Conservation (phyloP, 495 filamentous ascomycete species). For the Penicillium bovifimosum region DNA sequence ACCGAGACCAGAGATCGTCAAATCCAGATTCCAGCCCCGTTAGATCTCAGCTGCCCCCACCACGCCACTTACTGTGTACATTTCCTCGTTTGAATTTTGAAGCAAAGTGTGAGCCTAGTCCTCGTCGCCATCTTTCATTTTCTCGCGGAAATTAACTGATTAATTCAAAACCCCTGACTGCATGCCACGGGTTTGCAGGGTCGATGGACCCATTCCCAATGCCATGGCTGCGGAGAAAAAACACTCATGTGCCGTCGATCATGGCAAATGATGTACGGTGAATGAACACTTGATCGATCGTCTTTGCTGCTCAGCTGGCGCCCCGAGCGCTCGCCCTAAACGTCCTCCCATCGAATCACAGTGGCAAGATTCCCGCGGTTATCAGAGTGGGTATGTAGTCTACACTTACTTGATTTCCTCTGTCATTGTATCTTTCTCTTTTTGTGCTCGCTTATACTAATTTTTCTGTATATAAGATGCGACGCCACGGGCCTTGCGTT, state of each 20-base stretch:
- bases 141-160: no score
- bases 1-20: background rate
- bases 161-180: no score
- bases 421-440: background rate
- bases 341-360: slow-evolving; percentile 13
- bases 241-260: slow-evolving; percentile 5
- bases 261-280: background rate
- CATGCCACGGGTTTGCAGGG: no score
- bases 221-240: slow-evolving; percentile 12
- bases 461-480: no score
- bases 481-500: no score
- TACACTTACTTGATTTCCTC: no score
- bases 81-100: background rate
- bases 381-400: slow-evolving; percentile 3
- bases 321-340: slow-evolving; percentile 18
- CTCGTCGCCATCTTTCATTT: no score
- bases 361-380: slow-evolving; percentile 10
- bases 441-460: no score
- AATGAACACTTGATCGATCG: background rate
- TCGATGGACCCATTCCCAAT: background rate
- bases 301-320: slow-evolving; percentile 17
- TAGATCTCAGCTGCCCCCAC: background rate
- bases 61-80: slow-evolving; percentile 4
- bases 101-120: no score
- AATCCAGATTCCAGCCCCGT: slow-evolving; percentile 6